A percentile compares a stretch with the other conserved stretches of the same genome.
Evolutionary conservation across 2,329 filamentous ascomycete species (phyloP).

Genomic region (Epichloe baconii): DNA sequence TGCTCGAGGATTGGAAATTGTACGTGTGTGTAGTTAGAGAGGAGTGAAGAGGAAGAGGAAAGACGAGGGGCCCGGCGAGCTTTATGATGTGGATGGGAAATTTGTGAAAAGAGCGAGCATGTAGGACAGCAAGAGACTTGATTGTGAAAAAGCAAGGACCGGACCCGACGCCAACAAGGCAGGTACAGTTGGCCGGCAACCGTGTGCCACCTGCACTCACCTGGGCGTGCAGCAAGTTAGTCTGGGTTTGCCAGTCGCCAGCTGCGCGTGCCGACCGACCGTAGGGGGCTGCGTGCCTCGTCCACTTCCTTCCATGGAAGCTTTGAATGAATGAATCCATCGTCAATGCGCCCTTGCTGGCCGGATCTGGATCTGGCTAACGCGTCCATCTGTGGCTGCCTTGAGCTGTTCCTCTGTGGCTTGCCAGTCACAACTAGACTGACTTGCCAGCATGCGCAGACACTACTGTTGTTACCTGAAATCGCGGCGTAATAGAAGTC

Average conservation of each 20-base stretch:
- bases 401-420: not conserved
- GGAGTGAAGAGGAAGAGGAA: not conserved
- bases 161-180: not conserved
- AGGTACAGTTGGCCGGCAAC: constrained; percentile 5
- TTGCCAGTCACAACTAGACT: not conserved
- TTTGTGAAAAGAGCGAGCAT: not conserved
- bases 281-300: not conserved
- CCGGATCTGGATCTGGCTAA: not conserved
- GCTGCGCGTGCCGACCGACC: too few species aligned
- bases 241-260: too few species aligned
- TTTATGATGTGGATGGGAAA: constrained; percentile 4
- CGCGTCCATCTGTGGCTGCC: not conserved
- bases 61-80: not conserved
- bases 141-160: constrained; percentile 6
- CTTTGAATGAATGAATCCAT: too few species aligned
- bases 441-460: not conserved
- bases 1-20: not conserved
- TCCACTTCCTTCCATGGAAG: not conserved
- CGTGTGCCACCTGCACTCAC: constrained; percentile 6
- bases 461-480: too few species aligned
- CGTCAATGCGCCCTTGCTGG: not conserved
- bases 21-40: not conserved
- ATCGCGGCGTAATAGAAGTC: not conserved
- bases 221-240: too few species aligned
- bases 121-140: not conserved